Base-by-base conservation (phyloP, 345 rosid species). In the Populus davidiana region DNA sequence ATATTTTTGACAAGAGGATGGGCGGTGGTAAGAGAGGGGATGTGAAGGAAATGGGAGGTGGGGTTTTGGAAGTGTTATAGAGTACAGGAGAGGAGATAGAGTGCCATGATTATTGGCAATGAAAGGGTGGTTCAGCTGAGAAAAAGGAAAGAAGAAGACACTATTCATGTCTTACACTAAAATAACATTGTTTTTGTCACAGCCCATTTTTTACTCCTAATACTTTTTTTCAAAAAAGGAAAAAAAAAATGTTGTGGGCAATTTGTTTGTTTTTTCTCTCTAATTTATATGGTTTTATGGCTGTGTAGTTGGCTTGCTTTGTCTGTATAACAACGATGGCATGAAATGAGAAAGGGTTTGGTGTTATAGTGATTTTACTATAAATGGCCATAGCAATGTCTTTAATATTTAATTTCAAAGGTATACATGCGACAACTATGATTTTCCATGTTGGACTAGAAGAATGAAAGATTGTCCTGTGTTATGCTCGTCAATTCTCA, bases 301-400 rank as follows among this genome's bases (percentile, higher is more conserved):
- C 29, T 61, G 78, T 25, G 63, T 77, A 63, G 67, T 64, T 70
- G 75, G 71, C 41, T 70, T 69, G 70, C 54, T 47, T 65, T 65
- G 50, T 78, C 54, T 75, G 23, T 59, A 69, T 33, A 52, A 52
- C 69, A 69, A 74, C 70, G 21, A 59, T 18, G 70, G 65, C 78
- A 44, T 79, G 74, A 71, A 74, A 74, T 74, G 82, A 79, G 78
- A 69, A 73, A 70, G 65, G 71, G 70, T 69, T 69, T 79, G 78
- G 38, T 69, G 78, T 67, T 73, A 54, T 50, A 61, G 43, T 73
- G 73, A 25, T 33, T 73, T 52, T 72, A 52, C 29, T 27, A 59
- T 23, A 29, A 64, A 4, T 31, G n/a, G 52, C 63, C 35, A 44
- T 62, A 23, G 47, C 69, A 43, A 1, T 49, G 23, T 64, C 5